Percentiles rank a stretch among this genome's conserved stretches.
phyloP scores from a whole-genome alignment of 2,329 filamentous ascomycete species.

The Ophiocordyceps polyrhachis-furcata region DNA sequence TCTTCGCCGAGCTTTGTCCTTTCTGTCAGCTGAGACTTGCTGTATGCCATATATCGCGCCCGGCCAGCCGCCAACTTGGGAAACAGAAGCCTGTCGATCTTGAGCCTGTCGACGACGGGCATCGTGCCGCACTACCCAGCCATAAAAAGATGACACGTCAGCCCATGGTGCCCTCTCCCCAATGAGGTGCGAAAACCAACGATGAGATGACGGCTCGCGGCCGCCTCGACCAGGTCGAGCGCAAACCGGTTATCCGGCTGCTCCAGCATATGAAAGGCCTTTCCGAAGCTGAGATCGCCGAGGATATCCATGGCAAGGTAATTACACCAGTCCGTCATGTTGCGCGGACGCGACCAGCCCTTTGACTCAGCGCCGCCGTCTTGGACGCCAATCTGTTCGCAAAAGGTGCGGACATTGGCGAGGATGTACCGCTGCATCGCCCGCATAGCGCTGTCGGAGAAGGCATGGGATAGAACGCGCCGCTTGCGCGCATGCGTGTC shows the following conservation, averaged over 20 bases:
- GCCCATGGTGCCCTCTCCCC: background rate
- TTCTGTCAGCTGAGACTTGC: conserved; percentile 45
- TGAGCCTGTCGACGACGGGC: conserved; percentile 46
- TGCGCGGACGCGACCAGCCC: conserved; percentile 38
- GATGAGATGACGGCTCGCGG: conserved; percentile 49
- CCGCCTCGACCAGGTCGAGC: conserved; percentile 45
- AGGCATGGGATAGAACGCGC: conserved; percentile 52
- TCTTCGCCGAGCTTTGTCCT: conserved; percentile 47
- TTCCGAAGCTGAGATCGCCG: conserved; percentile 41
- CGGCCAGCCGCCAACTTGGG: conserved; percentile 46
- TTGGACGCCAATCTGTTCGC: conserved; percentile 31
- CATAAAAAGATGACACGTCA: background rate
- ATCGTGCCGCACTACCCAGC: conserved; percentile 46
- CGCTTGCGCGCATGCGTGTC: conserved; percentile 50
- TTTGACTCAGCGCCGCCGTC: conserved; percentile 25
- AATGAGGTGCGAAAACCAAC: conserved; percentile 21
- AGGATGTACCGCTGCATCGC: conserved; percentile 51
- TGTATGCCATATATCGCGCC: conserved; percentile 53
- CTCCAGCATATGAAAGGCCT: conserved; percentile 44
- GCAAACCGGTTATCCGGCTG: conserved; percentile 43
- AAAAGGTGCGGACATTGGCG: conserved; percentile 47
- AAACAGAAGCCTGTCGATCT: conserved; percentile 50
- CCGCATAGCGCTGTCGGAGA: conserved; percentile 46
- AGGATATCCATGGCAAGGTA: conserved; percentile 45
- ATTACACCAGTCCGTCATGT: conserved; percentile 45